Conservation (phyloP, 164 flowering plant species). For the Magnolia kwangsiensis region DNA sequence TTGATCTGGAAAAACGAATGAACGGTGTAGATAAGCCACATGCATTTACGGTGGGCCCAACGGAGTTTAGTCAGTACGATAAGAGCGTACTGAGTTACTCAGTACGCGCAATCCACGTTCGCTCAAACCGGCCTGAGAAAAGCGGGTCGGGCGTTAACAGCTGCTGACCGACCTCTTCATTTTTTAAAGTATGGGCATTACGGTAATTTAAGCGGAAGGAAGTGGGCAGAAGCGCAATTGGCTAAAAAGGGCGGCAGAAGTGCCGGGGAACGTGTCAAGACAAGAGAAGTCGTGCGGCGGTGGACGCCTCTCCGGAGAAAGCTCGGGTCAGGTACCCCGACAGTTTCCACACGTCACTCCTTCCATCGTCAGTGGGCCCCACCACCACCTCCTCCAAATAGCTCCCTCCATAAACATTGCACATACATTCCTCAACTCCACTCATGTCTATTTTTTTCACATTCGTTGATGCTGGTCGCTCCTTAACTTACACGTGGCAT, state of each 20-base stretch:
- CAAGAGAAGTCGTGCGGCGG: neutral
- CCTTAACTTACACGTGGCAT: too few relatives aligned
- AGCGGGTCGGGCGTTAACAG: too few relatives aligned
- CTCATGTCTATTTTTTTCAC: too few relatives aligned
- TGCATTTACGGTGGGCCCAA: too few relatives aligned
- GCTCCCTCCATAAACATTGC: neutral
- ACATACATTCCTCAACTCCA: neutral
- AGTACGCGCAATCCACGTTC: too few relatives aligned
- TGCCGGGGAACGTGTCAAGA: neutral
- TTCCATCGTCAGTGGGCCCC: neutral
- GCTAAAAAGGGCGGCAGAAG: neutral
- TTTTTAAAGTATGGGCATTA: neutral
- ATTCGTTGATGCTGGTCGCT: too few relatives aligned
- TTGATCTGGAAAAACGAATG: too few relatives aligned
- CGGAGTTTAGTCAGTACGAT: too few relatives aligned
- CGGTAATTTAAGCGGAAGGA: neutral
- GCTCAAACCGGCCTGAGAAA: too few relatives aligned
- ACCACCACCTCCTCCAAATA: neutral
- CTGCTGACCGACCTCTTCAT: too few relatives aligned
- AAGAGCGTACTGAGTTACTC: too few relatives aligned
- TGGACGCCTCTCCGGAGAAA: neutral
- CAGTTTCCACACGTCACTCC: neutral
- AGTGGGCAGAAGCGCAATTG: neutral
- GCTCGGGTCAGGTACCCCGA: neutral
- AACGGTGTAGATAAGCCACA: too few relatives aligned